Base-by-base conservation (phyloP, 805 yeast species). In the Teunomyces stri region DNA sequence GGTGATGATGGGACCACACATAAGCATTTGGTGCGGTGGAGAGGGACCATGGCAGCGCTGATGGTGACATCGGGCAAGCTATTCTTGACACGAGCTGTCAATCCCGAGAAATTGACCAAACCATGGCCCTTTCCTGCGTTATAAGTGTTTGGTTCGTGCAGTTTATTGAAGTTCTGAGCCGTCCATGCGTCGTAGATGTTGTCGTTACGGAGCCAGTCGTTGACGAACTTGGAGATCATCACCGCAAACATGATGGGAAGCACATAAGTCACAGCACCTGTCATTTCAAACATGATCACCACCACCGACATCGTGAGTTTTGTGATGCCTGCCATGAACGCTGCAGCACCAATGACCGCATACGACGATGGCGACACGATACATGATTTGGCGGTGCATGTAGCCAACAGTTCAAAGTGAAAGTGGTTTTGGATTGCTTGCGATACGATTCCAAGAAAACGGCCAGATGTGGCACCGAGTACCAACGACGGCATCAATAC, bases 211-310 rank as follows among this genome's bases (percentile, higher is more conserved):
- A 85, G 64, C 44, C 79, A 70, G 58, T 89, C 94, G 52, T 81
- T 84, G n/a, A 82, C 75, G 65, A 87, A 78, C 56, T 87, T 83
- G 42, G 91, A 80, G 6, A 83, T 74, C 72, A 89, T 78, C 2
- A 88, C 96, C 0, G 91, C 85, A 11, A 82, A 69, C 96, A 89
- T 89, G 27, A 89, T 85, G 0, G 96, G 96, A 38, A 89, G 69
- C 2, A 88, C 89, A 58, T 89, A 89, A 0, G 87, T 79, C 42
- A 89, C 74, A 0, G 96, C 96, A 21, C 96, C 96, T 0, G 96
- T 87, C 34, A 94, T 70, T 67, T 94, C 98, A 66, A 91, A 88
- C 96, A 94, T 90, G 36, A 95, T 86, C 12, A 94, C 88, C 1
- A 91, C 96, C 6, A 85, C 83, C 38, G 89, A 79, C 52, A 88